Percentiles rank a stretch among this genome's conserved stretches.
phyloP scores from a whole-genome alignment of 768 basidiomycete genomes.

The Psilocybe cubensis region DNA sequence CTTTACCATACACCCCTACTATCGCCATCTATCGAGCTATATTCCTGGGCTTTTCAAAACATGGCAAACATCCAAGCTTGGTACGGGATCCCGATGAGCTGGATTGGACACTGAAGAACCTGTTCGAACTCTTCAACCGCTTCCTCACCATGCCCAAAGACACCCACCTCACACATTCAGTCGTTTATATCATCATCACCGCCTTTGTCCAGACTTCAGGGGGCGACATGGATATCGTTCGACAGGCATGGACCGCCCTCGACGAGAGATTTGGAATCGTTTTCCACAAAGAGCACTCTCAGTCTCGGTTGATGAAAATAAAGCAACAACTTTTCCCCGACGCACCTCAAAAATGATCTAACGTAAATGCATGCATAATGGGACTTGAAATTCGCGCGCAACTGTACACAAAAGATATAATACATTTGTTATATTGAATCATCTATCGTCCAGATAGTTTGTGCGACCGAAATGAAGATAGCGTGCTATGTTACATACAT shows the following conservation, averaged over 20 bases:
- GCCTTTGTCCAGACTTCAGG: slow-evolving; percentile 67
- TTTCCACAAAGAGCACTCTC: slow-evolving; percentile 43
- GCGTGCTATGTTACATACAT: slow-evolving; percentile 1
- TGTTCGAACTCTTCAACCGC: slow-evolving; percentile 58
- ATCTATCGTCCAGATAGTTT: not conserved
- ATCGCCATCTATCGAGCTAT: slow-evolving; percentile 67
- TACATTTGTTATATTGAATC: slow-evolving; percentile 1
- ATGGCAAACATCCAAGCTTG: slow-evolving; percentile 42
- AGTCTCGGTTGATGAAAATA: slow-evolving; percentile 46
- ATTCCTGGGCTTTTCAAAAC: slow-evolving; percentile 75
- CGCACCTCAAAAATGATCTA: not conserved
- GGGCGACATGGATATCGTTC: slow-evolving; percentile 50
- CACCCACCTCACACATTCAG: slow-evolving; percentile 44
- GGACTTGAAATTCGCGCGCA: not conserved
- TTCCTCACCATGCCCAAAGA: slow-evolving; percentile 62
- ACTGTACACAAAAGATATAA: not conserved
- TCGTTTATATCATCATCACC: slow-evolving; percentile 69
- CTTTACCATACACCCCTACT: slow-evolving; percentile 43
- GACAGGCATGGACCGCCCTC: slow-evolving; percentile 58
- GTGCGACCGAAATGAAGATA: slow-evolving; percentile 3
- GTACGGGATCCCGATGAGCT: slow-evolving; percentile 16
- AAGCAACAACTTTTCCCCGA: slow-evolving; percentile 38
- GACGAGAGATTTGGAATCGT: slow-evolving; percentile 53
- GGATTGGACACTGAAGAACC: slow-evolving; percentile 62
- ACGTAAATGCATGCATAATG: not conserved